Evolutionary conservation across 2,329 filamentous ascomycete species (phyloP), one percentile per base, ranked within the genome.

Genomic region (Penicillium hordei): DNA sequence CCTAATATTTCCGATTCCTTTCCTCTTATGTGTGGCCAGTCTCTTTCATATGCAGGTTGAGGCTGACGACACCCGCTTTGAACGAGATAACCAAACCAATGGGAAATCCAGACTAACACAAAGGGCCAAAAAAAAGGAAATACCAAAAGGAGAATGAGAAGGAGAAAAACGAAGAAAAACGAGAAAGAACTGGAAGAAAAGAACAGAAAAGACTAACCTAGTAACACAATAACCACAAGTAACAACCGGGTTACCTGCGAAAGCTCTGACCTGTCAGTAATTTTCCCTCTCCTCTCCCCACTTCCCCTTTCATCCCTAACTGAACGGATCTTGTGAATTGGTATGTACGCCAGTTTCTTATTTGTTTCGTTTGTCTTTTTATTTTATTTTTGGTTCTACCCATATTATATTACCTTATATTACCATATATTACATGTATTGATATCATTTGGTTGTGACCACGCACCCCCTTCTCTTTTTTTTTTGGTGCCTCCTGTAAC

Each of bases 231-330:
- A 33, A 33, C 31, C 31, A 12, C 51, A 61, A 42, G 36, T 39
- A 31, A 42, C 27, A 34, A 43, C 39, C 42, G 38, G 10, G 40
- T 55, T 42, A 43, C 52, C 23, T 36, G 34, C 19, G 34, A 60
- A 56, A 43, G 36, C 46, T 51, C 53, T 45, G 38, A 51, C 39
- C 36, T 48, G 39, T 48, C 52, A 51, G 62, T 60, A 62, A 60
- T 64, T 65, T 65, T 67, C 58, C 53, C 55, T 58, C 59, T 60
- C 54, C 57, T 60, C 56, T 60, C 65, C 65, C 65, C 65, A 67
- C 65, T 66, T 59, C 58, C 58, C 59, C 61, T 63, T 63, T 55
- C 55, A 65, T 62, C 60, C 61, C 57, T 60, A 62, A 64, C 60
- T 62, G 61, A 59, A 54, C 61, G 57, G 52, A 46, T 59, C 56